Base-by-base conservation (phyloP, 306 rosid genomes). In the Calophaca sinica region DNA sequence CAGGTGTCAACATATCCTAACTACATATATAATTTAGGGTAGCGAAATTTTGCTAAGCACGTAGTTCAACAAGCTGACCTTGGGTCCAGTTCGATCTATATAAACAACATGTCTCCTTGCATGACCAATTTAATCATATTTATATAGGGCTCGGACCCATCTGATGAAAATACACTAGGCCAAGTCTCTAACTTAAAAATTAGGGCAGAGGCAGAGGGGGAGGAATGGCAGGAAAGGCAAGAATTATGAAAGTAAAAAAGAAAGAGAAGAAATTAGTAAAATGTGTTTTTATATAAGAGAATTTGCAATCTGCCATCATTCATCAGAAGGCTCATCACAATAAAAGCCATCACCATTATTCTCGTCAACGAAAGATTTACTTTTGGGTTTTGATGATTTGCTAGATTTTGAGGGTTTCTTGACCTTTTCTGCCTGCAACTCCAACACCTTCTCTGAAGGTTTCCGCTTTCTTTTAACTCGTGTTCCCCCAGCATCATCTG, bases 381-480 rank as follows among this genome's bases (percentile, higher is more conserved):
- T 80, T 75, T 76, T 86, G 60, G 78, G 77, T 82, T 81, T 88
- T 7, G 82, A 82, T 4, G 79, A 46, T 77, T 85, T 88, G 80
- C 84, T 80, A 46, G 81, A 62, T 80, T 90, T 90, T 75, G 79
- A 82, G 10, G 94, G 90, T 59, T 81, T 88, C 78, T 80, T 87
- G 48, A 77, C 90, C 80, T 81, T 90, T 81, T 92, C 96, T 3
- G 89, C 96, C 85, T 92, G 98, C 86, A 90, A 81, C 76, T 88
- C 98, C 82, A 92, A 75, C 73, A 89, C 91, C 81, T 90, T 92
- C 83, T 92, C 98, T 0, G 98, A 90, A n/a, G 96, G 96, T 68
- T 83, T 92, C 51, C 96, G 86, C 75, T 84, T 90, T 74, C 98
- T 83, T 86, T 87, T 92, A 79, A 86, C 4, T 38, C 83, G 83